These are phyloP conservation scores for Boletus sp. DNA, from an alignment of 1,284 basidiomycete species.

Conservation along the genomic window DNA sequence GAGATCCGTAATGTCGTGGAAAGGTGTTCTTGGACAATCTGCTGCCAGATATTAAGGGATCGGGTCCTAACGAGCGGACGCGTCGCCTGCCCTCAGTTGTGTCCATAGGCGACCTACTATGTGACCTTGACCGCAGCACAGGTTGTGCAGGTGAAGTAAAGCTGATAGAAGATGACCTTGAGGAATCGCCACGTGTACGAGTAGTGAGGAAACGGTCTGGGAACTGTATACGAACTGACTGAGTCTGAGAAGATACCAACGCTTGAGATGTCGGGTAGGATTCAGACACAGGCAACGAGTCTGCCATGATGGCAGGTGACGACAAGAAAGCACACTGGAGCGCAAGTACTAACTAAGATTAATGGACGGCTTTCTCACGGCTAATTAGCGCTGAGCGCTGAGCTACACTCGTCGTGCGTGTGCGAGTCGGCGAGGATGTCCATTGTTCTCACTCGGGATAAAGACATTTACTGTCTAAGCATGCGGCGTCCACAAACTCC, in stretches of 20 bases:
- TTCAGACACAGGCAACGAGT: slow-evolving; percentile 11
- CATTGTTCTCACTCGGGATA: slow-evolving; percentile 11
- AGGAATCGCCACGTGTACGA: slow-evolving; percentile 25
- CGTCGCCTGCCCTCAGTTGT: slow-evolving; percentile 19
- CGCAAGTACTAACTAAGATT: not conserved
- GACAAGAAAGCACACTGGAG: not conserved
- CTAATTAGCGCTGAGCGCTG: no score
- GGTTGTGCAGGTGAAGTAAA: slow-evolving; percentile 17
- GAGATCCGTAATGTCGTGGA: slow-evolving; percentile 17
- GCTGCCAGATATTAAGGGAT: slow-evolving; percentile 18
- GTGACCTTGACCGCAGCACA: slow-evolving; percentile 16
- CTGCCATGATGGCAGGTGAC: slow-evolving; percentile 10
- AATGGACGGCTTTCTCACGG: slow-evolving; percentile 20
- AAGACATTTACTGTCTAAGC: not conserved
- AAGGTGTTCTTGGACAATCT: slow-evolving; percentile 17
- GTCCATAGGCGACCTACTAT: slow-evolving; percentile 10
- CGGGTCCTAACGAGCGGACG: slow-evolving; percentile 20
- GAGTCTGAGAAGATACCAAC: slow-evolving; percentile 2
- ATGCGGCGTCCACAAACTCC: not conserved
- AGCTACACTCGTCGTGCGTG: slow-evolving; percentile 15
- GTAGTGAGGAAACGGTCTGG: slow-evolving; percentile 28
- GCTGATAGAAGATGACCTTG: slow-evolving; percentile 32
- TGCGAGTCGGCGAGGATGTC: slow-evolving; percentile 9
- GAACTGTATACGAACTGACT: slow-evolving; percentile 28
- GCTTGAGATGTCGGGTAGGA: slow-evolving; percentile 7